Conservation (phyloP, 805 yeast species). For the Kluyveromyces dobzhanskii region DNA sequence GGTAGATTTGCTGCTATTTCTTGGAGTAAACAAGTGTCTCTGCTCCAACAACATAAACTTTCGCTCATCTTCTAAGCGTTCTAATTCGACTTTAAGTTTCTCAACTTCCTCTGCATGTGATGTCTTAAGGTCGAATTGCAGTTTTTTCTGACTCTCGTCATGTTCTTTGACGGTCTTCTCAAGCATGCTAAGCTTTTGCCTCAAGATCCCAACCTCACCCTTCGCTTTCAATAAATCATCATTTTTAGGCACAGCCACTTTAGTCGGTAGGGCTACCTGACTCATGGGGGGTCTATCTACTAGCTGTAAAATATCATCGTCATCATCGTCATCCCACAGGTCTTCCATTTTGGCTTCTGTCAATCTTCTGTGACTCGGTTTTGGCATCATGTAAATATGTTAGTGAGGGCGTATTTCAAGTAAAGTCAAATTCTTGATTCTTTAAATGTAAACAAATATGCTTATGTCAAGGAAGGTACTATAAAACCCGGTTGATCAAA, state of each 20-base stretch:
- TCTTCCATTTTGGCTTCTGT: not conserved
- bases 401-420: too few species aligned
- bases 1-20: slow-evolving; percentile 2
- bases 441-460: too few species aligned
- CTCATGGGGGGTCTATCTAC: slow-evolving; percentile 32
- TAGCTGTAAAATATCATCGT: slow-evolving; percentile 40
- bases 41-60: slow-evolving; percentile 46
- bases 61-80: slow-evolving; percentile 44
- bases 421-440: too few species aligned
- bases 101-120: slow-evolving; percentile 29
- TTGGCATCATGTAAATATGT: too few species aligned
- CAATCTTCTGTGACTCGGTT: slow-evolving; percentile 2
- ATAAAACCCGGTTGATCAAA: too few species aligned
- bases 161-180: slow-evolving; percentile 17
- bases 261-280: slow-evolving; percentile 1
- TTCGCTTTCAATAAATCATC: slow-evolving; percentile 42
- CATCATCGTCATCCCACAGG: slow-evolving; percentile 29
- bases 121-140: slow-evolving; percentile 18
- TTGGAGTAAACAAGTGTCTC: slow-evolving; percentile 16
- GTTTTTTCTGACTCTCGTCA: slow-evolving; percentile 30
- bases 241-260: not conserved
- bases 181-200: slow-evolving; percentile 50
- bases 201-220: slow-evolving; percentile 75
- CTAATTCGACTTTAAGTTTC: slow-evolving; percentile 34
- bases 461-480: too few species aligned